phyloP scores from a whole-genome alignment of 768 basidiomycete species.

The Ephemerocybe angulata region DNA sequence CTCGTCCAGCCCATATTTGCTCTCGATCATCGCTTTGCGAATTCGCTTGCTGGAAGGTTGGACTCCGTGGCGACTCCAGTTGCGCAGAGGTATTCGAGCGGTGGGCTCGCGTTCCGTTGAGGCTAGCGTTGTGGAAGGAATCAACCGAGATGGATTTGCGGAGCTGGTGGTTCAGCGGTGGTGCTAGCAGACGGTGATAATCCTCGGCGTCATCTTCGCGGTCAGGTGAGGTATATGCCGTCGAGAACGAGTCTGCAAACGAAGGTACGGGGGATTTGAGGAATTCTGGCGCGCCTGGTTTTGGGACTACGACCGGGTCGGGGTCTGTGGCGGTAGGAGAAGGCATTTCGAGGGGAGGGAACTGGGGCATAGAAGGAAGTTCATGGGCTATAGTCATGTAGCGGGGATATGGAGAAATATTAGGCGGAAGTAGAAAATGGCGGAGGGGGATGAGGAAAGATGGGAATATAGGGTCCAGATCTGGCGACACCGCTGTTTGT shows the following conservation, averaged over 20 bases:
- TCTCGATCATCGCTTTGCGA: constrained; percentile 7
- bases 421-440: constrained; percentile 3
- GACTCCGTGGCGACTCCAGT: constrained; percentile 29
- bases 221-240: constrained; percentile 38
- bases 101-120: constrained; percentile 36
- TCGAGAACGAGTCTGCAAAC: constrained; percentile 40
- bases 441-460: constrained; percentile 3
- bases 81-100: constrained; percentile 34
- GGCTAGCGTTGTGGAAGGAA: constrained; percentile 56
- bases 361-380: constrained; percentile 18
- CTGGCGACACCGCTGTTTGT: constrained; percentile 4
- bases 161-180: constrained; percentile 38
- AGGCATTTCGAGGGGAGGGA: constrained; percentile 25
- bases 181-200: constrained; percentile 21
- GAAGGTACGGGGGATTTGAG: constrained; percentile 32
- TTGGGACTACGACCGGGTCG: constrained; percentile 11
- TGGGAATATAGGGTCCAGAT: constrained; percentile 8
- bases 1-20: constrained; percentile 38
- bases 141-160: constrained; percentile 78
- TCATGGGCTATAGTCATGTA: constrained; percentile 19
- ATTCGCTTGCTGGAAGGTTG: constrained; percentile 8
- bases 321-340: constrained; percentile 6
- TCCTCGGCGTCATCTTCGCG: constrained; percentile 20
- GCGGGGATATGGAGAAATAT: background rate
- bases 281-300: constrained; percentile 12